phyloP scores from a whole-genome alignment of 805 yeast genomes.

The Myxozyma vanderwaltii region DNA sequence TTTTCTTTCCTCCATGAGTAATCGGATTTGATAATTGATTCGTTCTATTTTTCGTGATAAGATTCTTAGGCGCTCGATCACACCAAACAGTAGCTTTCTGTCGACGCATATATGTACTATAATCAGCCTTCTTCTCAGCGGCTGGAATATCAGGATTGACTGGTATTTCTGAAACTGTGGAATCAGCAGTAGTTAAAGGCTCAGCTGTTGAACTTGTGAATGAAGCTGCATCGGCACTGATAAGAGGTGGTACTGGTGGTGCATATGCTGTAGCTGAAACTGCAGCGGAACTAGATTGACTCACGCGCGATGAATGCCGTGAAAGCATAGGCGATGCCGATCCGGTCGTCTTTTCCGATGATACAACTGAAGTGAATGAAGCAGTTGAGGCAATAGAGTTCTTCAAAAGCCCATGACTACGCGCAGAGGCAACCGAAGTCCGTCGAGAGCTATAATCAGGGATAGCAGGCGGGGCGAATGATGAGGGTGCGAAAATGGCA shows the following conservation, averaged over 20 bases:
- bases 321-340: not conserved
- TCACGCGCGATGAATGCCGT: not conserved
- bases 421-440: slow-evolving; percentile 2
- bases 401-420: not conserved
- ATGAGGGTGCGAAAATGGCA: not conserved
- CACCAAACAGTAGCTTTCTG: slow-evolving; percentile 32
- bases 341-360: not conserved
- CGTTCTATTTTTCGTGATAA: not conserved
- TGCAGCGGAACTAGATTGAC: not conserved
- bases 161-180: not conserved
- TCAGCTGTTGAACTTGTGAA: slow-evolving; percentile 1
- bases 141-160: not conserved
- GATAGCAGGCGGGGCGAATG: not conserved
- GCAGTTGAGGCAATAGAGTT: not conserved
- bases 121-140: slow-evolving; percentile 13
- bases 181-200: not conserved
- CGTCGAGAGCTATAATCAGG: slow-evolving; percentile 11
- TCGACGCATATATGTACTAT: slow-evolving; percentile 25
- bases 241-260: not conserved
- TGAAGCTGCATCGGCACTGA: not conserved
- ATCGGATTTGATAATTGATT: not conserved
- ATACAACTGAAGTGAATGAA: not conserved
- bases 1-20: slow-evolving; percentile 1
- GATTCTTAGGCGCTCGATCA: slow-evolving; percentile 16
- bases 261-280: not conserved